Conservation (phyloP, 2,329 filamentous ascomycete species). For the Ophiostoma himal-ulmi region DNA sequence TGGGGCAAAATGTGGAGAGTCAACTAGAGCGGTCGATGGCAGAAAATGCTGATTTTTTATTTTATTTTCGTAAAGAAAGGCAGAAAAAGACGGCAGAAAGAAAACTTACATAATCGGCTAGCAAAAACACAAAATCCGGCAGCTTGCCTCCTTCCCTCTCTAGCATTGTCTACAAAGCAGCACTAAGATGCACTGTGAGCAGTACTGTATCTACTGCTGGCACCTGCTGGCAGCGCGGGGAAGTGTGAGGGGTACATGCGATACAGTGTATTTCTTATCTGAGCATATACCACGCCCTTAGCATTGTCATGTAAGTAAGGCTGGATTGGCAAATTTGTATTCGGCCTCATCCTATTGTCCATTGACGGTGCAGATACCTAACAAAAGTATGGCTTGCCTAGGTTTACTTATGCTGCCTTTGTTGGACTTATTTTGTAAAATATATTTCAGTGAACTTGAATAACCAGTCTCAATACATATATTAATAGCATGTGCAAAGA, state of each 20-base stretch:
- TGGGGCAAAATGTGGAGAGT: conserved; percentile 9
- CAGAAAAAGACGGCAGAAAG: neutral
- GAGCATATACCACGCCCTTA: neutral
- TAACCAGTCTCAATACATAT: neutral
- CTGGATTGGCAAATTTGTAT: neutral
- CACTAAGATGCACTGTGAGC: neutral
- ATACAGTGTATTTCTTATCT: conserved; percentile 4
- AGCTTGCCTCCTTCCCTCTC: too few species aligned
- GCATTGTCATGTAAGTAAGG: conserved; percentile 5
- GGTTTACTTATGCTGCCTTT: neutral
- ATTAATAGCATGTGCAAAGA: too few species aligned
- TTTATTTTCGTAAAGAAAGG: neutral
- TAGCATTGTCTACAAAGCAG: neutral
- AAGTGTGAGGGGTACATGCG: conserved; percentile 7
- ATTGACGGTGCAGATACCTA: neutral
- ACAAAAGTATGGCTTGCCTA: neutral
- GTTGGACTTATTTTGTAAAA: neutral
- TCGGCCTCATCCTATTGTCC: neutral
- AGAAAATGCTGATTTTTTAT: neutral
- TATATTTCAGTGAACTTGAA: neutral
- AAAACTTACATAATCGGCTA: conserved; percentile 9
- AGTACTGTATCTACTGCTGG: neutral
- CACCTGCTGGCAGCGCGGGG: neutral
- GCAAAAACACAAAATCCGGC: conserved; percentile 15
- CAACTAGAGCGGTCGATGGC: neutral